Conservation (phyloP, 2,329 filamentous ascomycete genomes). For the Botrytis fabae region DNA sequence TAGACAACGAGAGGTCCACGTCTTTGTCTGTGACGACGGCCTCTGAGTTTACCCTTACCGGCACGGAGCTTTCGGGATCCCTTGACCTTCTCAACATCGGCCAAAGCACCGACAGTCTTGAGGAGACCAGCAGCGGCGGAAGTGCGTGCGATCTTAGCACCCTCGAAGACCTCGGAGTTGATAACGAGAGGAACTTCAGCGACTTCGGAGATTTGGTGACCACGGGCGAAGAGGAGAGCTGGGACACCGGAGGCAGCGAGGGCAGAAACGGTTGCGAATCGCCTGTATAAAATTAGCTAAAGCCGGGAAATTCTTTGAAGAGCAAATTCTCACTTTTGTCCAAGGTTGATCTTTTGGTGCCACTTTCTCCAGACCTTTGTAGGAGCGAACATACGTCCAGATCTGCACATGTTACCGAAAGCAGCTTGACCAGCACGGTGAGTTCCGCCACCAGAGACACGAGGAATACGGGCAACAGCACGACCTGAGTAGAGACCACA, state of each 20-base stretch:
- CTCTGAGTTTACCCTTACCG: slow-evolving; percentile 98
- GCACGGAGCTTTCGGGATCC: slow-evolving; percentile 94
- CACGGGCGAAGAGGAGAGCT: slow-evolving; percentile 92
- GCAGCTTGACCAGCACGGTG: slow-evolving; percentile 99
- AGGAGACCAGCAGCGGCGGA: slow-evolving; percentile 82
- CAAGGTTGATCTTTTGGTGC: slow-evolving; percentile 99
- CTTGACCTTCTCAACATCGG: slow-evolving; percentile 94
- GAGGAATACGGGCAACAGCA: slow-evolving; percentile 99
- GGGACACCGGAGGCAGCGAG: slow-evolving; percentile 94
- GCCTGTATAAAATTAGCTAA: slow-evolving; percentile 53
- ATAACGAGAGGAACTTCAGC: slow-evolving; percentile 97
- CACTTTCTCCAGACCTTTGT: slow-evolving; percentile 99
- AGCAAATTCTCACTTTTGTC: slow-evolving; percentile 72
- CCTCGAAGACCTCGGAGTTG: slow-evolving; percentile 85
- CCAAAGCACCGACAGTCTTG: slow-evolving; percentile 84
- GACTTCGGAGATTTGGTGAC: slow-evolving; percentile 89
- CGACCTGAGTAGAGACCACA: slow-evolving; percentile 62
- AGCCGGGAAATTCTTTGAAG: slow-evolving; percentile 25
- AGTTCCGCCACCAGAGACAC: slow-evolving; percentile 99
- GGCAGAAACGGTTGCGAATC: slow-evolving; percentile 96
- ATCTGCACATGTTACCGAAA: slow-evolving; percentile 99
- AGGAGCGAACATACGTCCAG: slow-evolving; percentile 99
- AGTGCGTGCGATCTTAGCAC: slow-evolving; percentile 81
- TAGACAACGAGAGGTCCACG: slow-evolving; percentile 98
- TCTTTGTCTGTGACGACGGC: slow-evolving; percentile 94